Conservation (phyloP, 2,329 filamentous ascomycete genomes). For the Byssochlamys sp. region DNA sequence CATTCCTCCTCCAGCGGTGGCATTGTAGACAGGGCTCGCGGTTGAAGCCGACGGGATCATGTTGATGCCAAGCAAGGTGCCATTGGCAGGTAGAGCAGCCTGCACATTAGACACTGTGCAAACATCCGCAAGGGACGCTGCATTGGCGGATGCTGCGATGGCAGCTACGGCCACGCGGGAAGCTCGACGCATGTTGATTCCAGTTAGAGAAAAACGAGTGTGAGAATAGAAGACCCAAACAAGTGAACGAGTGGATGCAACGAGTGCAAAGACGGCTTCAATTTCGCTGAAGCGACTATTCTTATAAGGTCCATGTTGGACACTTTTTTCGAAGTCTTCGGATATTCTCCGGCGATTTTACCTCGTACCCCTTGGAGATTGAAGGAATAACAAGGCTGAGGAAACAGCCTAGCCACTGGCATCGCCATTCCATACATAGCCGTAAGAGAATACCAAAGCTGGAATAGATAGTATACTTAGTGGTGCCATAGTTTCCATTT, state of each 20-base stretch:
- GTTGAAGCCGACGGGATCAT: constrained; percentile 35
- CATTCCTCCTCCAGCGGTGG: constrained; percentile 14
- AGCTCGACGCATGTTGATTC: constrained; percentile 16
- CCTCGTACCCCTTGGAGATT: too few species aligned
- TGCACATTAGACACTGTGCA: constrained; percentile 38
- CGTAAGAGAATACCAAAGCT: neutral
- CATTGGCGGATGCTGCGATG: constrained; percentile 19
- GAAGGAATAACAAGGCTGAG: neutral
- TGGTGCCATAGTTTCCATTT: neutral
- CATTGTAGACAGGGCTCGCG: constrained; percentile 31
- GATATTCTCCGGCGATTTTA: too few species aligned
- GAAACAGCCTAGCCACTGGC: neutral
- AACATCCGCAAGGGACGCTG: constrained; percentile 30
- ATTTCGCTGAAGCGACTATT: neutral
- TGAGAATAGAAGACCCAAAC: neutral
- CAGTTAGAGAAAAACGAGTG: constrained; percentile 12
- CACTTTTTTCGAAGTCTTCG: neutral
- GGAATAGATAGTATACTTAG: neutral
- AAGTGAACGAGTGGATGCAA: neutral
- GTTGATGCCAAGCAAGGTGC: constrained; percentile 33
- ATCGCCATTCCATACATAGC: neutral
- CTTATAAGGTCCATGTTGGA: neutral
- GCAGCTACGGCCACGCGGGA: constrained; percentile 10
- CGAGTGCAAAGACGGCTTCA: neutral
- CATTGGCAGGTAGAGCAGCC: constrained; percentile 34